Evolutionary conservation across 2,329 filamentous ascomycete genomes (phyloP), one percentile per base, ranked within the genome.

Genomic region (Claviceps quebecensis): DNA sequence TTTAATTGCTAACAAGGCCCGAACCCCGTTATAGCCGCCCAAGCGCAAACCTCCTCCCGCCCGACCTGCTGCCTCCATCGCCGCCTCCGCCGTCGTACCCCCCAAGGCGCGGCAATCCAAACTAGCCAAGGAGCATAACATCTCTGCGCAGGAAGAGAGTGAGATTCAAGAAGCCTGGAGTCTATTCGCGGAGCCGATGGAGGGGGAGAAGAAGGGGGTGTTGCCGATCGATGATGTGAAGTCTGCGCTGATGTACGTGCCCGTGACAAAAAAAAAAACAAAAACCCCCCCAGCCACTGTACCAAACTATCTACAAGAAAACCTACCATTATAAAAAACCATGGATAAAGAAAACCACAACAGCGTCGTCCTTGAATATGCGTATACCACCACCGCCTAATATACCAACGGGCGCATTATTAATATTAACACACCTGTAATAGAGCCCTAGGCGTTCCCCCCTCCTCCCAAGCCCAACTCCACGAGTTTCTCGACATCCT

Each of bases 151-250:
- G 56, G 85, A 96, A 69, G 91, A 97, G 69, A 77, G 78, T 58
- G 89, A 96, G 69, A 95, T 98, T 63, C 83, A 81, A 61, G 90
- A 96, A 67, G 90, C 90, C 14, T 97, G 93, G 67, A 75, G 78
- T 22, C 76, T 97, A 7, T 98, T 97, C 65, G 72, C 82, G 1
- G 76, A 84, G 58, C 80, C 83, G 38, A 80, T 80, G 66, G 75
- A 81, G 19, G 80, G 84, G 49, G 83, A 90, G 60, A 87, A 87
- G 62, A 72, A 84, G 52, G 84, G 83, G 54, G 81, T 86, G 16
- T 76, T 88, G 49, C 77, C 78, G 13, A 80, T 77, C 4, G 72
- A 74, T 59, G 83, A 87, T 62, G 76, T 90, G 56, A 76, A 83
- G 56, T 80, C 84, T 48, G 84, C 83, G 37, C 75, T 90, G 64